A percentile compares a stretch with the other conserved stretches of the same genome.
These are phyloP conservation scores for Aegilops sharonensis DNA, from an alignment of 176 grass and related monocot species.

Conservation along the genomic window DNA sequence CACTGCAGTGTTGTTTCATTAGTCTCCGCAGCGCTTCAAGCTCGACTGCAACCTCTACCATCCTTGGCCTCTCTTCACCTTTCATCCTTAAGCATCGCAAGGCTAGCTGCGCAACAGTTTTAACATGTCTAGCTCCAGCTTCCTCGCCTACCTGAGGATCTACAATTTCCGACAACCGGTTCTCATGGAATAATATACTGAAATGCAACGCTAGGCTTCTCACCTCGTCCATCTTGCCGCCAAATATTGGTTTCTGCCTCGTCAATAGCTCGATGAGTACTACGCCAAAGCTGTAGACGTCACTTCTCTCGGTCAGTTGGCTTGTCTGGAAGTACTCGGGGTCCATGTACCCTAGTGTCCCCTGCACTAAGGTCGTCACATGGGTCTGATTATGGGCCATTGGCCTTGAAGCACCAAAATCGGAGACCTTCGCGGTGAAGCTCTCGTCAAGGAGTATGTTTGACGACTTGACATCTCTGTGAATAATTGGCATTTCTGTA, in stretches of 20 bases:
- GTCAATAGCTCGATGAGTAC: slow-evolving; percentile 2
- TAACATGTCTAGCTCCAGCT: slow-evolving; percentile 8
- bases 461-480: slow-evolving; percentile 11
- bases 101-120: neutral
- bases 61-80: slow-evolving; percentile 8
- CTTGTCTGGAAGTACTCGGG: slow-evolving; percentile 20
- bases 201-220: slow-evolving; percentile 1
- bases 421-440: no score
- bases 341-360: no score
- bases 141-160: neutral
- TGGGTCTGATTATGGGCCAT: no score
- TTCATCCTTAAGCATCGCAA: neutral
- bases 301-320: neutral
- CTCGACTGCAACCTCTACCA: neutral
- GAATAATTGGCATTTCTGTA: neutral
- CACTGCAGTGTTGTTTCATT: neutral
- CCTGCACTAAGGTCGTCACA: no score
- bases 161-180: neutral
- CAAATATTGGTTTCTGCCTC: slow-evolving; percentile 7
- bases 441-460: neutral
- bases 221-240: neutral
- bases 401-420: neutral
- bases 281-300: neutral
- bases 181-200: neutral
- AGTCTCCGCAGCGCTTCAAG: neutral